These are phyloP conservation scores for Sporobolomyces phaffii DNA, from an alignment of 768 basidiomycete species.

Conservation along the genomic window DNA sequence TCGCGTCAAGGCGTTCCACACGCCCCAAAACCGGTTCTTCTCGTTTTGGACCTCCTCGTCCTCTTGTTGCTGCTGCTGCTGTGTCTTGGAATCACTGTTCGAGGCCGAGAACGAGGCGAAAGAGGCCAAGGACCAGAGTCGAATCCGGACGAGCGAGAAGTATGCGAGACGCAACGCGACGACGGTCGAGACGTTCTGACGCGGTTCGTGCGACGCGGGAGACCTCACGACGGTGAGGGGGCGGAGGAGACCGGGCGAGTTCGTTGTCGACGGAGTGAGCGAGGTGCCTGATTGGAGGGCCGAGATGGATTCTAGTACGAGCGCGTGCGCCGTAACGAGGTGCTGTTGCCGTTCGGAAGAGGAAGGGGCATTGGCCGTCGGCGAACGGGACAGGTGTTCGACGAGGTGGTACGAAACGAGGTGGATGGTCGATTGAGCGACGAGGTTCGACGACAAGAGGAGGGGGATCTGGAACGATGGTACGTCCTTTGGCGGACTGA, in stretches of 20 bases:
- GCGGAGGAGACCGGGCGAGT: no score
- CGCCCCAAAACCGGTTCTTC: constrained; percentile 10
- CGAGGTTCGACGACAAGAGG: constrained; percentile 31
- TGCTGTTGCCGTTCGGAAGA: not conserved
- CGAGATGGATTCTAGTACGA: constrained; percentile 19
- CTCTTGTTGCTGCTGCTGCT: no score
- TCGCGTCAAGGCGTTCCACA: constrained; percentile 19
- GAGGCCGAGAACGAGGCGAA: no score
- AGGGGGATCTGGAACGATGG: constrained; percentile 20
- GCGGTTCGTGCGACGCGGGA: not conserved
- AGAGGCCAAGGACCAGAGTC: constrained; percentile 2
- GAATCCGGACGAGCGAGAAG: constrained; percentile 16
- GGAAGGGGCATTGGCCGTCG: no score
- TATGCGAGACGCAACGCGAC: constrained; percentile 3
- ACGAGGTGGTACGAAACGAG: constrained; percentile 17
- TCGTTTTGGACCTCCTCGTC: not conserved
- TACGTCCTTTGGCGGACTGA: constrained; percentile 19
- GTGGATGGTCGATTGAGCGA: constrained; percentile 13
- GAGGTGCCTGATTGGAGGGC: constrained; percentile 10
- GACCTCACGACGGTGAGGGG: not conserved
- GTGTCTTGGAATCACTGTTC: no score
- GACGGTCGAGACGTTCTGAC: constrained; percentile 11
- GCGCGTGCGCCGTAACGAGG: constrained; percentile 7
- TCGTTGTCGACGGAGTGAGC: constrained; percentile 3
- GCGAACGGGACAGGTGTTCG: no score